Evolutionary conservation across 129 eudicot species (phyloP), one percentile per base, ranked within the genome.

Genomic region (Flaveria sonorensis): DNA sequence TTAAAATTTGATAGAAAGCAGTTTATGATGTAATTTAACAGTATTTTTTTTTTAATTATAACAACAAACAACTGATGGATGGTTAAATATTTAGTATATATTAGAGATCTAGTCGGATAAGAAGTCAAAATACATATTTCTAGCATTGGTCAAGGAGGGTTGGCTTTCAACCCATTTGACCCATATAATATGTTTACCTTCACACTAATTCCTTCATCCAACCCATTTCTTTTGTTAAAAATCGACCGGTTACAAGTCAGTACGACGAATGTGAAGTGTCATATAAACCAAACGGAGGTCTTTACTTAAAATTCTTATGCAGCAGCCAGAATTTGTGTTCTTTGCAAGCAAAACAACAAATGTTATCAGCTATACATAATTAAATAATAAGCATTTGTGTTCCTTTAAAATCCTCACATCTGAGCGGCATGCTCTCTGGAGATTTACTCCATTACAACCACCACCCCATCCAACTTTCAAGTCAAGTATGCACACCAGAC

Each of bases 401-500:
- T 53, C 24, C 16, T 20, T 59, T 62, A 40, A 56, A 36, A 5
- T 60, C 63, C 70, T 36, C n/a, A 11, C 26, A 75, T 28, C 43
- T 16, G 61, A 74, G 32, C 75, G 39, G 30, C 7, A 67, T 21
- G 52, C 55, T 55, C 74, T 68, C 48, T 10, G 20, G 45, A 64
- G 72, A 75, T 75, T 75, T 73, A 65, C 73, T 55, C 66, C 72
- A 6, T 61, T 50, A 76, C 73, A 66, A 46, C 63, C 26, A 75
- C 72, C 45, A 42, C n/a, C 63, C 68, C 53, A 55, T 60, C 42
- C 77, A 63, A 23, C 59, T 15, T 20, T 15, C 57, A 69, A 68
- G 47, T 23, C 51, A 48, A 71, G 71, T 79, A 71, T 72, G 67
- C 78, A 79, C 72, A 79, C 83, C 77, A 79, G 68, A 77, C 64